Base-by-base conservation (phyloP, 2,329 filamentous ascomycete genomes). In the Davidsoniella neocaledoniae region DNA sequence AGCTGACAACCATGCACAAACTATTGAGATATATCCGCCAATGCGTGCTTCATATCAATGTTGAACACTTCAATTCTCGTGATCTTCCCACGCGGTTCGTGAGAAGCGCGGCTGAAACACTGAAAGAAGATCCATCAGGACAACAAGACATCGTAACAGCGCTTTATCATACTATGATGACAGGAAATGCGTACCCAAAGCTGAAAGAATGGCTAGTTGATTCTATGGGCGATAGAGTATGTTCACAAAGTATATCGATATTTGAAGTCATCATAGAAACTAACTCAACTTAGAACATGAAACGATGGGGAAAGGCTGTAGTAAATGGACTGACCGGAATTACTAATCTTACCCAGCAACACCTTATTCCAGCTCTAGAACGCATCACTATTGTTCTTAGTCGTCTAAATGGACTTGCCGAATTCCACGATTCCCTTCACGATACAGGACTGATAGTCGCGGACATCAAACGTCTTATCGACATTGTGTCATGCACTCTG, bases 261-360 rank as follows among this genome's bases (percentile, higher is more conserved):
- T 50, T 25, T 26, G 19, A 48, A 29, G 10, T 3, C 53, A 55
- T 50, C 38, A 23, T 51, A 58, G 44, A 55, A 50, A 52, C 53
- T 43, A 49, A 39, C 26, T 14, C 1, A 16, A 10, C 25, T 3
- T 33, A 91, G 82, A 87, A 87, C 0, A 85, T 94, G 58, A 95
- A 94, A 64, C 74, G 91, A 45, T 98, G 91, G 91, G 88, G 96
- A 55, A 93, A 90, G 59, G 81, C 84, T 5, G 83, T 93, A 2
- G 73, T 76, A 1, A 77, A 78, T 3, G 86, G 87, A 1, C 80
- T 95, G 17, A 79, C 85, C 53, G 81, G 78, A 49, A 72, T 96
- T 8, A 77, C 86, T 46, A 75, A 77, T 48, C 71, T 96, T 10
- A 71, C 87, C 0, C 88, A 94, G 59, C 82, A 94, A 60, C 88